Base-by-base conservation (phyloP, 148 eudicot species). In the Pouteria glomerata region DNA sequence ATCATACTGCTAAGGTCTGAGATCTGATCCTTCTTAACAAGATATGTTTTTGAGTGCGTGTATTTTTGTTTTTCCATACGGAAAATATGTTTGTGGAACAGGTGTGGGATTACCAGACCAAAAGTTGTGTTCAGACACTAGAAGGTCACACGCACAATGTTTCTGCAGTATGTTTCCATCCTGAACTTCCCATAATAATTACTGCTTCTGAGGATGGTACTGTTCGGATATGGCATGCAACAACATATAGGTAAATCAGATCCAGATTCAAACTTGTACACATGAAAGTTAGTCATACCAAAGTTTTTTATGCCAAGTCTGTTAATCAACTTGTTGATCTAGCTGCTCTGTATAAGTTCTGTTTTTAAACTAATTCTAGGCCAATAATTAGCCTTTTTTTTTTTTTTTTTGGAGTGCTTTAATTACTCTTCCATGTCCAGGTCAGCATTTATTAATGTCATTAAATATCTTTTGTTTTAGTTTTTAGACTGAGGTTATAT, bases 111-210 rank as follows among this genome's bases (percentile, higher is more conserved):
- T 84, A 81, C 78, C 87, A 84, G 77, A 75, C 88, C 53, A 74
- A 82, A 79, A 84, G 83, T 69, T 86, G 92, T 41, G 81, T 88
- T 35, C 85, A 88, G 88, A 85, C 86, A 2, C 76, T 90, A 51
- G 89, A 88, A 59, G 88, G 96, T 35, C 96, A 90, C 70, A 84
- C 92, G 19, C 84, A 86, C 78, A 90, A 89, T 87, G 92, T 90
- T 61, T 82, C 85, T 79, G 84, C 85, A 2, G 82, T 84, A 7
- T 77, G 82, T 73, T 74, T 82, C 51, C 96, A 90, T 76, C 87
- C 87, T 13, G 82, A 88, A 45, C 90, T 79, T 79, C 92, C 90
- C 44, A 79, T 82, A 15, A 81, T 82, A 45, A 57, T 86, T 48
- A 82, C 96, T 27, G 92, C 84, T 66, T 87, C 96, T 50, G 90